phyloP scores from a whole-genome alignment of 441 rosid species.

The Raphanus hybrid region DNA sequence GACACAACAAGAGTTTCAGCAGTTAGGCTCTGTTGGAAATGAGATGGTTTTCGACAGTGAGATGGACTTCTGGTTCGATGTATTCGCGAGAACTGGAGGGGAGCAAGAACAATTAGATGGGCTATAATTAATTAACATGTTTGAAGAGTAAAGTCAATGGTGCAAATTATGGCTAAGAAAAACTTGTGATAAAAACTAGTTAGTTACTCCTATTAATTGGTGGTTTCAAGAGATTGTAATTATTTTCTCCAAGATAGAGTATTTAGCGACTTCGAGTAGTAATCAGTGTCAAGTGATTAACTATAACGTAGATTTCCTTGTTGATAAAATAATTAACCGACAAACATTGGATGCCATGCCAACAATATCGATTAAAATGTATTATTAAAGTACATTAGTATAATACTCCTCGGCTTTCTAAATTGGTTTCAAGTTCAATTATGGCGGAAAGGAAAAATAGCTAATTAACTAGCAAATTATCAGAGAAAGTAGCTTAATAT shows the following conservation, averaged over 20 bases:
- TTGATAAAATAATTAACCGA: neutral
- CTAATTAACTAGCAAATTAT: neutral
- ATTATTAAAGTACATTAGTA: neutral
- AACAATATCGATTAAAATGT: neutral
- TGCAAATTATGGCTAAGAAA: slow-evolving; percentile 1
- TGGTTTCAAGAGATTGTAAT: neutral
- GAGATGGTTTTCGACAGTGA: slow-evolving; percentile 42
- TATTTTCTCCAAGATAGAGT: neutral
- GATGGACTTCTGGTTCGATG: slow-evolving; percentile 73
- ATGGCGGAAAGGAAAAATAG: neutral
- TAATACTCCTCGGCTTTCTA: neutral
- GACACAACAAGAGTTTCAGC: slow-evolving; percentile 39
- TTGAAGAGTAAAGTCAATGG: neutral
- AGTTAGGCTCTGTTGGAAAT: slow-evolving; percentile 17
- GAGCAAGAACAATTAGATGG: slow-evolving; percentile 40
- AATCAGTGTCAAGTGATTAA: neutral
- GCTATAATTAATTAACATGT: slow-evolving; percentile 3
- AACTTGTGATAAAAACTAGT: slow-evolving; percentile 7
- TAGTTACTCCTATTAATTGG: slow-evolving; percentile 2
- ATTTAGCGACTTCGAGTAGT: neutral
- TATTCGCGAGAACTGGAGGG: slow-evolving; percentile 59
- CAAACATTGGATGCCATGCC: slow-evolving; percentile 1
- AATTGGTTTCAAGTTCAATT: slow-evolving; percentile 2
- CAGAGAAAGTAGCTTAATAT: neutral
- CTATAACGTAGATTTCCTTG: neutral